A percentile compares a stretch with the other conserved stretches of the same genome.
Evolutionary conservation across 306 rosid genomes (phyloP).

Genomic region (Vigna trinervia): DNA sequence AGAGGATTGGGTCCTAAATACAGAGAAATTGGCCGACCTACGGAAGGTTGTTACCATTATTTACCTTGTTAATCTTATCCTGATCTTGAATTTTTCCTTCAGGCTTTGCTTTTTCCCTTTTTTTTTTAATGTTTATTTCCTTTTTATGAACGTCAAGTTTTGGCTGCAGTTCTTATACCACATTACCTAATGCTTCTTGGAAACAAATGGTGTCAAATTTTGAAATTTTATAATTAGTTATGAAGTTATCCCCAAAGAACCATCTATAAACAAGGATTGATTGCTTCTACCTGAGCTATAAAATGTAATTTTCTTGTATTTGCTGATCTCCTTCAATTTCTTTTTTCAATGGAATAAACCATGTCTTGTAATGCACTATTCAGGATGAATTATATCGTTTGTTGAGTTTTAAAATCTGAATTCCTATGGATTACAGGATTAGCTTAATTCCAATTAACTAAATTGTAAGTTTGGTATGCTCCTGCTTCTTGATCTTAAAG

Average conservation of each 20-base stretch:
- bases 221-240: conserved; percentile 12
- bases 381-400: conserved; percentile 2
- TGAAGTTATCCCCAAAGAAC: conserved; percentile 11
- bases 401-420: conserved; percentile 13
- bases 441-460: conserved; percentile 1
- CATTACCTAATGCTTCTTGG: conserved; percentile 21
- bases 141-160: conserved; percentile 15
- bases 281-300: conserved; percentile 26
- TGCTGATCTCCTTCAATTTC: conserved; percentile 16
- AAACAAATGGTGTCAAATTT: conserved; percentile 25
- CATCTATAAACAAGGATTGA: conserved; percentile 1
- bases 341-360: conserved; percentile 14
- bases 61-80: conserved; percentile 38
- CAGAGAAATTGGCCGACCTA: conserved; percentile 81
- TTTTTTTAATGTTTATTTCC: neutral
- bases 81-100: conserved; percentile 11
- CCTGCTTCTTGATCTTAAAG: conserved; percentile 37
- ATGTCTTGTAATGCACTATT: conserved; percentile 22
- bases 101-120: conserved; percentile 6
- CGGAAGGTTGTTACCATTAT: conserved; percentile 60
- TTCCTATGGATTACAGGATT: conserved; percentile 4
- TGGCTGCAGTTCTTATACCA: conserved; percentile 12
- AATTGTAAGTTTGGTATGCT: neutral
- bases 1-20: conserved; percentile 89
- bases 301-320: conserved; percentile 23